Base-by-base conservation (phyloP, 192 early-diverging fungal genomes). In the Dissophora ornata region DNA sequence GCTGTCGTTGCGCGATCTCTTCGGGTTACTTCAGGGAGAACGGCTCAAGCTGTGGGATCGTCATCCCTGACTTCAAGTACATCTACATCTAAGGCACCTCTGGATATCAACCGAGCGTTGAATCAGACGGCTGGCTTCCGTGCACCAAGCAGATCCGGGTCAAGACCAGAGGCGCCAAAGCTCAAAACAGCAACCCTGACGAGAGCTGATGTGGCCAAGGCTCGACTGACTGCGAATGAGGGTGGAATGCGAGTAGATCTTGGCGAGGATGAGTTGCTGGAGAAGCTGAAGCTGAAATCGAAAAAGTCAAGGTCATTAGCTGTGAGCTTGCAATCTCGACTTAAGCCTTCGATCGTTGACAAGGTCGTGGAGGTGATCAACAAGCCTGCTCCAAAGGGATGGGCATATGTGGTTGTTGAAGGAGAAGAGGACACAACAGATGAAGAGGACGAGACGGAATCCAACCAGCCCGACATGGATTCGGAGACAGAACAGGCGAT, bases 301-400 rank as follows among this genome's bases (percentile, higher is more conserved):
- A 81, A 71, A 30, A 67, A 62, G 22, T 77, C 65, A 15, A 57
- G 71, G 24, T 65, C 61, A 25, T 24, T 69, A 12, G 67, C 67
- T 16, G 50, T 64, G 3, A 79, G 36, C 32, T 38, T 69, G 7
- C 61, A 79, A 26, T 69, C 67, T 3, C 59, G 62, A 24, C 50
- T 79, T 7, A 69, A 65, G 51, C 60, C 63, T 7, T 75, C 65
- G 53, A 75, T 68, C 45, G 52, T 65, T n/a, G 64, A 62, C 41
- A 79, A 68, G 26, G 59, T 22, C 6, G 58, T 62, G 22, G 21
- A 55, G 56, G 65, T 68, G 32, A 74, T 69, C 40, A 78, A 79
- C 42, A 82, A 74, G 29, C 63, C 59, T 8, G 64, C 77, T 11
- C 79, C 81, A 9, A 84, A 81, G 49, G 82, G 82, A 30, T 84